Conservation (phyloP, 805 yeast genomes). For the Yarrowia sp. region DNA sequence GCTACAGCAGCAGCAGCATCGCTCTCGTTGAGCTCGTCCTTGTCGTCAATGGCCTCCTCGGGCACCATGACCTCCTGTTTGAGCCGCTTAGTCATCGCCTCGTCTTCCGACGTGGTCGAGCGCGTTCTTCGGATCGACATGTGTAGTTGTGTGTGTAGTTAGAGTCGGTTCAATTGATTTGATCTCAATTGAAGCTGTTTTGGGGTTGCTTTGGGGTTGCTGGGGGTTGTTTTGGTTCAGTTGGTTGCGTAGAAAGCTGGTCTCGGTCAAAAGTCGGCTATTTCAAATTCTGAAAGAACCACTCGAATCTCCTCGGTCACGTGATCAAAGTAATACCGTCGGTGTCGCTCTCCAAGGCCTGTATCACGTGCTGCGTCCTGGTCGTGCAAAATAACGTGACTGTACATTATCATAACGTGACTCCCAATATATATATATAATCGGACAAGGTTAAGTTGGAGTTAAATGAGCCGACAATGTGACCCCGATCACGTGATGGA, state of each 20-base stretch:
- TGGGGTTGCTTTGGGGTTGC: no score
- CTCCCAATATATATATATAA: slow-evolving; percentile 23
- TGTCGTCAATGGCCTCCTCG: slow-evolving; percentile 23
- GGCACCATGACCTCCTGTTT: slow-evolving; percentile 12
- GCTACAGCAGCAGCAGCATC: slow-evolving; percentile 28
- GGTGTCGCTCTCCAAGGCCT: background rate
- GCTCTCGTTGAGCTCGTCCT: slow-evolving; percentile 25
- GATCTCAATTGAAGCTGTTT: no score
- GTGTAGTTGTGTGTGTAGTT: background rate
- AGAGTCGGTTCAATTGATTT: no score
- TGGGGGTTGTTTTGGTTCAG: no score
- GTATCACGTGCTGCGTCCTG: background rate
- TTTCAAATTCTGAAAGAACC: background rate
- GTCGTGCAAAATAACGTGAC: slow-evolving; percentile 19
- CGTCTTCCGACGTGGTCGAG: background rate
- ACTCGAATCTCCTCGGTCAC: background rate
- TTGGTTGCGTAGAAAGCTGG: background rate
- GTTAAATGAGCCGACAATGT: slow-evolving; percentile 18
- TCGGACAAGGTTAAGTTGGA: slow-evolving; percentile 15
- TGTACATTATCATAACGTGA: slow-evolving; percentile 24
- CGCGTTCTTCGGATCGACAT: slow-evolving; percentile 14
- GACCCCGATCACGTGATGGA: slow-evolving; percentile 5
- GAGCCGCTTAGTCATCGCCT: slow-evolving; percentile 16
- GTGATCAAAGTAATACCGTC: background rate
- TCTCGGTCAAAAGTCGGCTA: background rate